These are phyloP conservation scores for Verticillium tricorpus DNA, from an alignment of 2,329 filamentous ascomycete genomes.

Conservation along the genomic window DNA sequence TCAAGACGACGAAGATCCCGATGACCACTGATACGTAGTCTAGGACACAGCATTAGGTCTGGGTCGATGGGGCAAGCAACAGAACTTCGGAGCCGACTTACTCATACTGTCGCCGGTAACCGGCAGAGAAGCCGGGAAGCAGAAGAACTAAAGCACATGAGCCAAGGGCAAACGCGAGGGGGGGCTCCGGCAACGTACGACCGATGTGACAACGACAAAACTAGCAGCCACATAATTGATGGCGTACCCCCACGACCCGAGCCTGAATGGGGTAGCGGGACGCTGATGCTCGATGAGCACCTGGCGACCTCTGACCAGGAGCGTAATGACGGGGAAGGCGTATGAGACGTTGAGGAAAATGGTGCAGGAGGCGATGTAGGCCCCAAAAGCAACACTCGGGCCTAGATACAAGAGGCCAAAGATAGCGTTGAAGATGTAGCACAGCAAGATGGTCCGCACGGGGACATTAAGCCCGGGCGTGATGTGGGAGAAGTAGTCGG, in stretches of 20 bases:
- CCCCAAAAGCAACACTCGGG: constrained; percentile 40
- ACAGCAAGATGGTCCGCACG: constrained; percentile 32
- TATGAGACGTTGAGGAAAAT: constrained; percentile 43
- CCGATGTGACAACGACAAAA: constrained; percentile 33
- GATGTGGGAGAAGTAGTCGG: constrained; percentile 23
- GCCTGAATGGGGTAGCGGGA: constrained; percentile 20
- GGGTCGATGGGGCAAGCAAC: too few relatives aligned
- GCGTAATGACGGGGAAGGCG: constrained; percentile 32
- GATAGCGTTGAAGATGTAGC: constrained; percentile 36
- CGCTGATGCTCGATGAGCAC: constrained; percentile 22
- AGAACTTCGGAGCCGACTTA: constrained; percentile 8
- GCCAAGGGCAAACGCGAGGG: background rate
- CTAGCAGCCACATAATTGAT: constrained; percentile 27
- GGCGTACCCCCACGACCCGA: constrained; percentile 22
- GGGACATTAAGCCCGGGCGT: constrained; percentile 34
- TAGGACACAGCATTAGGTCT: constrained; percentile 6
- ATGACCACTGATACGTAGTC: constrained; percentile 32
- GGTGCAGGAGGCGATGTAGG: constrained; percentile 39
- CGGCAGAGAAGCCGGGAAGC: constrained; percentile 22
- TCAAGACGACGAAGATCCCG: constrained; percentile 22
- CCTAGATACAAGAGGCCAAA: constrained; percentile 43
- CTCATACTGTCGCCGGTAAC: constrained; percentile 24
- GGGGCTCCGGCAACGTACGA: constrained; percentile 17
- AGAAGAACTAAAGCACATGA: constrained; percentile 22
- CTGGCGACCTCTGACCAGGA: constrained; percentile 30